Base-by-base conservation (phyloP, 345 rosid species). In the Mallotus nudiflorus region DNA sequence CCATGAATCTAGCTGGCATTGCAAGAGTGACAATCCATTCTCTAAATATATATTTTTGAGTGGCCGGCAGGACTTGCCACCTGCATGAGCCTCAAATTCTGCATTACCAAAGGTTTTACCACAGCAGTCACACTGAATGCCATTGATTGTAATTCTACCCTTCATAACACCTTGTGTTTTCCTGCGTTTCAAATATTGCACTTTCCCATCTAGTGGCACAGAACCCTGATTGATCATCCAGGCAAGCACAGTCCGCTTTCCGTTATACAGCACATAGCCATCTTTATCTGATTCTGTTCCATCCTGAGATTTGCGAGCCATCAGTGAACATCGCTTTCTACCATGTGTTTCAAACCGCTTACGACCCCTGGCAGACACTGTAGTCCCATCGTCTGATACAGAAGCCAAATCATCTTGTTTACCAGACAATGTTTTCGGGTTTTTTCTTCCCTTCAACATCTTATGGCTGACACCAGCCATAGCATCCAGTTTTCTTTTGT, bases 191-290 rank as follows among this genome's bases (percentile, higher is more conserved):
- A 70, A 67, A 78, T 83, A 88, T 67, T 83, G 80, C 72, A 94
- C 91, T 77, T 84, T 86, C 66, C 79, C 90, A 55, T 86, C 75
- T 37, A 82, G 70, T 75, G 80, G 82, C 59, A 92, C 77, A 72
- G 81, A 67, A 42, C 88, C 91, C 66, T 77, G 56, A 72, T 86
- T 96, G 77, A 94, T 81, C 98, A 94, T 86, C 98, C 98, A 94
- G 31, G 88, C 54, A 65, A 92, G 87, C 50, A 87, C 78, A 65
- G 93, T 88, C 65, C 97, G 85, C 78, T 88, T 90, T 65, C 93
- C 97, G 72, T 82, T 85, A 77, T 83, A 92, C 28, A 85, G 78
- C 60, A 86, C 77, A 84, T 87, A 92, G 51, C 87, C 85, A 68
- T 80, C 78, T 40, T 73, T 73, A 19, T 83, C 80, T 68, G 88